A percentile compares a stretch with the other conserved stretches of the same genome.
Conservation (phyloP, 1,139 yeast genomes). For the Debaryomyces sp. region DNA sequence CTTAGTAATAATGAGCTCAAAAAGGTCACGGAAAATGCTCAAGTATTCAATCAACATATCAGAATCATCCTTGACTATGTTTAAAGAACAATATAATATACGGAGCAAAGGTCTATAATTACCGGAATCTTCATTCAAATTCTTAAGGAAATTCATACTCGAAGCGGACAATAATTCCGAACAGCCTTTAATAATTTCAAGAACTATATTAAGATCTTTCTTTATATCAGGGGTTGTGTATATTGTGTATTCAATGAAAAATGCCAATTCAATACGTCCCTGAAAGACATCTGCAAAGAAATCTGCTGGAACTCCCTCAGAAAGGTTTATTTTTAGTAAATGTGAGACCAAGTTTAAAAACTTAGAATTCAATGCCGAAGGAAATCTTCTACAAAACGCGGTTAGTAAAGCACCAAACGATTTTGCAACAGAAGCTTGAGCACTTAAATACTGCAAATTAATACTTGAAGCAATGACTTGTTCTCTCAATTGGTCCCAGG, state of each 20-base stretch:
- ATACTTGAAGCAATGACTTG: conserved; percentile 63
- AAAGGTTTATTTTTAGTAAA: conserved; percentile 54
- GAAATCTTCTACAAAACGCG: conserved; percentile 53
- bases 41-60: conserved; percentile 49
- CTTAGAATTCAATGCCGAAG: conserved; percentile 33
- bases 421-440: conserved; percentile 71
- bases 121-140: conserved; percentile 41
- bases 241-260: conserved; percentile 58
- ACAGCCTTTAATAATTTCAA: conserved; percentile 43
- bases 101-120: conserved; percentile 64
- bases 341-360: conserved; percentile 49
- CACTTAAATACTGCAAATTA: conserved; percentile 62
- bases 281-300: conserved; percentile 54
- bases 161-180: conserved; percentile 48
- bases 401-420: conserved; percentile 80
- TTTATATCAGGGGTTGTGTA: conserved; percentile 28
- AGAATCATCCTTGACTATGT: conserved; percentile 43
- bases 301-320: conserved; percentile 55
- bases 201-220: conserved; percentile 28
- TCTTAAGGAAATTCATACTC: conserved; percentile 47
- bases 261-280: conserved; percentile 70
- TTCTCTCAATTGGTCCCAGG: conserved; percentile 55
- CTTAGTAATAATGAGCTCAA: conserved; percentile 59
- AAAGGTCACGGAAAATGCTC: conserved; percentile 56
- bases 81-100: conserved; percentile 53